Evolutionary conservation across 148 eudicot species (phyloP).

Genomic region (Spergularia bocconei): DNA sequence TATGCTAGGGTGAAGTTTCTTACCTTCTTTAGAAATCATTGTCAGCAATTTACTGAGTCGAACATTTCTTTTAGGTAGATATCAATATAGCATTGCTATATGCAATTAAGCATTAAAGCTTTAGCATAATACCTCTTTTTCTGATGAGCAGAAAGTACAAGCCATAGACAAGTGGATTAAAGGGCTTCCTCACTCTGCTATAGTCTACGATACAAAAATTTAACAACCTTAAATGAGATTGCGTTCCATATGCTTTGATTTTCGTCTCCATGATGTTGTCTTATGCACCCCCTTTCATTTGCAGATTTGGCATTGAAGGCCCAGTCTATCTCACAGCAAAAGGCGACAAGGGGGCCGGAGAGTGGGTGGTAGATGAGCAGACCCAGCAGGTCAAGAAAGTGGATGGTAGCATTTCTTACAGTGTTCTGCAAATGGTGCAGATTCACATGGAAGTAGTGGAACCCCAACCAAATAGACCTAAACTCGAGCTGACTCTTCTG

Average conservation of each 20-base stretch:
- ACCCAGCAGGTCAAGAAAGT: slow-evolving; percentile 69
- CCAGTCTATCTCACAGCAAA: slow-evolving; percentile 68
- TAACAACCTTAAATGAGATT: no score
- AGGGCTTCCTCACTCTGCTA: no score
- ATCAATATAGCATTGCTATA: no score
- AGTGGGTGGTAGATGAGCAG: slow-evolving; percentile 91
- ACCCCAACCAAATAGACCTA: slow-evolving; percentile 91
- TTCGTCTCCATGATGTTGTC: neutral
- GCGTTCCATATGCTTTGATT: neutral
- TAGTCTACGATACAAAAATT: no score
- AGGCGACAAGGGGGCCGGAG: slow-evolving; percentile 61
- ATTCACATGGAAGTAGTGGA: slow-evolving; percentile 93
- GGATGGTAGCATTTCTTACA: slow-evolving; percentile 58
- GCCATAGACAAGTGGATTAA: no score
- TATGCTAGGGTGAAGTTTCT: no score
- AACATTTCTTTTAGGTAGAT: no score
- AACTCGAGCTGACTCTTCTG: slow-evolving; percentile 73
- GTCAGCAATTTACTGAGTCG: no score
- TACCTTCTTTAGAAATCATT: no score
- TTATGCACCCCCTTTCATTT: slow-evolving; percentile 1
- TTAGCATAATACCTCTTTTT: no score
- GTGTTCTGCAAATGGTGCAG: slow-evolving; percentile 67
- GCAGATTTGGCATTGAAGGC: slow-evolving; percentile 93
- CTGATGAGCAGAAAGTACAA: no score
- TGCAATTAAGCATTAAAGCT: no score